phyloP scores from a whole-genome alignment of 2,329 filamentous ascomycete genomes.

The Monilinia laxa region DNA sequence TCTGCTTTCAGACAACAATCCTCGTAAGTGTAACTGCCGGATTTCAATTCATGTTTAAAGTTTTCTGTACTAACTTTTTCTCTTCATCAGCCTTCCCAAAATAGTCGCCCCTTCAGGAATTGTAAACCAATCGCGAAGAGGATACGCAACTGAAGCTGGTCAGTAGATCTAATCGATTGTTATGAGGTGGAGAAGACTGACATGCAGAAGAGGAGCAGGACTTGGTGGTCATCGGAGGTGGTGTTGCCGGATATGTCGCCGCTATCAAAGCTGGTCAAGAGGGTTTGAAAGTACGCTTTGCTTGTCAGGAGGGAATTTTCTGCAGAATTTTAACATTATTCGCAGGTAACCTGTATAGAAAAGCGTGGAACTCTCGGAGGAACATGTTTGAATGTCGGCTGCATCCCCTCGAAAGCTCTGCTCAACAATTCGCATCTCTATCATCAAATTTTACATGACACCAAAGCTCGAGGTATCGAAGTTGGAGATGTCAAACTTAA shows the following conservation, averaged over 20 bases:
- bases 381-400: conserved; percentile 98
- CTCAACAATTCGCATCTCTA: conserved; percentile 99
- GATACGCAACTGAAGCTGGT: conserved; percentile 53
- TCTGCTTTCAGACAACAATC: conserved; percentile 55
- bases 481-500: conserved; percentile 97
- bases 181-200: conserved; percentile 52
- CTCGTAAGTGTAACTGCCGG: conserved; percentile 46
- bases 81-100: conserved; percentile 48
- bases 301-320: conserved; percentile 16
- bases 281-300: conserved; percentile 75
- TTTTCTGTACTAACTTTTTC: conserved; percentile 29
- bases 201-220: conserved; percentile 84
- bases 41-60: conserved; percentile 20
- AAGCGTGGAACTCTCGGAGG: conserved; percentile 94
- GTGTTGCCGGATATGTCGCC: conserved; percentile 97
- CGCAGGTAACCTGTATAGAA: conserved; percentile 91
- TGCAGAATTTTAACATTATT: conserved; percentile 27
- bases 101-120: conserved; percentile 48
- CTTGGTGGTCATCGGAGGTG: conserved; percentile 94
- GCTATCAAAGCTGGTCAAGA: conserved; percentile 99
- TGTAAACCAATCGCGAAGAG: conserved; percentile 58
- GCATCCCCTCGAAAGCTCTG: conserved; percentile 98
- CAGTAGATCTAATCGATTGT: conserved; percentile 41
- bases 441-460: conserved; percentile 95
- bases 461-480: conserved; percentile 94